Evolutionary conservation across 352 stramenopile genomes (phyloP).

Genomic region (Peronosclerospora sorghi): DNA sequence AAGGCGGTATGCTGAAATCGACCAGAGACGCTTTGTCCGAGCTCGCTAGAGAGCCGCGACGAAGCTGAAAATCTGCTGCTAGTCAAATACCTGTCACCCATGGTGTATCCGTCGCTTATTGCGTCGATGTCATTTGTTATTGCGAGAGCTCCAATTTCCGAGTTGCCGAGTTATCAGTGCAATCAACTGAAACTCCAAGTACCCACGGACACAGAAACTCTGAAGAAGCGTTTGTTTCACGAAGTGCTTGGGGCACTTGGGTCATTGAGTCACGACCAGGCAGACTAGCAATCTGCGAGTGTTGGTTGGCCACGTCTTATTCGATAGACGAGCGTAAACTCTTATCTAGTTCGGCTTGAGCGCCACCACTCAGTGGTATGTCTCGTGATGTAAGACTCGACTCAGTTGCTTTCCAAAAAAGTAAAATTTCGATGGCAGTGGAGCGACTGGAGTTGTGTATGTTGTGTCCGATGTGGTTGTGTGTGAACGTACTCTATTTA

Average conservation of each 20-base stretch:
- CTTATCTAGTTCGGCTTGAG: conserved; percentile 13
- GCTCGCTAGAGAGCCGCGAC: conserved; percentile 19
- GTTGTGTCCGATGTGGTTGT: not conserved
- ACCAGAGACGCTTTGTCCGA: conserved; percentile 13
- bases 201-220: conserved; percentile 19
- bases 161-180: conserved; percentile 5
- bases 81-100: conserved; percentile 9
- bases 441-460: conserved; percentile 5
- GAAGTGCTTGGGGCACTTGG: not conserved
- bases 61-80: conserved; percentile 14
- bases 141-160: conserved; percentile 7
- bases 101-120: conserved; percentile 11
- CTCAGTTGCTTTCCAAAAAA: conserved; percentile 15
- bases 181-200: conserved; percentile 15
- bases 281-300: conserved; percentile 14
- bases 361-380: conserved; percentile 10
- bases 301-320: conserved; percentile 11
- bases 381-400: conserved; percentile 16
- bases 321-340: conserved; percentile 14
- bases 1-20: conserved; percentile 21
- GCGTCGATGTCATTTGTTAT: conserved; percentile 11
- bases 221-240: conserved; percentile 15
- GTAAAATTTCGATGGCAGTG: conserved; percentile 8
- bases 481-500: conserved; percentile 3
- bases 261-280: not conserved